Evolutionary conservation across 352 stramenopile genomes (phyloP).

Genomic region (Thraustochytrium sp.): DNA sequence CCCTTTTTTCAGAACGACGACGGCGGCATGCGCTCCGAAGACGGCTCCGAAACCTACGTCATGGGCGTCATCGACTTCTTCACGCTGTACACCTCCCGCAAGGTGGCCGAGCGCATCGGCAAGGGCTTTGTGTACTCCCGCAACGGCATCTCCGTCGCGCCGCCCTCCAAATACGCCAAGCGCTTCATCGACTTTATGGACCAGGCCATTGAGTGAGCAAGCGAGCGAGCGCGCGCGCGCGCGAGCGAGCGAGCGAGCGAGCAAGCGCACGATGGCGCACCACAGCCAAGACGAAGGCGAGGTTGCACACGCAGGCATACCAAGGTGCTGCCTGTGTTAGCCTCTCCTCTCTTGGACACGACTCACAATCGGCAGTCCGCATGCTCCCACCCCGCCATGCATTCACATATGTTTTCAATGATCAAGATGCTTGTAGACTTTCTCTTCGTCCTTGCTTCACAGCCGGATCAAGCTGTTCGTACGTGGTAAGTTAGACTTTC

Average conservation of each 20-base stretch:
- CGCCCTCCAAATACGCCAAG: slow-evolving; percentile 68
- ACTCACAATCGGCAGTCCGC: neutral
- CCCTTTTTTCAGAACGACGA: slow-evolving; percentile 49
- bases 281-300: too few relatives aligned
- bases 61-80: slow-evolving; percentile 87
- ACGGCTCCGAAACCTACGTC: slow-evolving; percentile 65
- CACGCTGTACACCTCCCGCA: slow-evolving; percentile 81
- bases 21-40: slow-evolving; percentile 27
- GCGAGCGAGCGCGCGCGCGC: neutral
- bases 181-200: slow-evolving; percentile 77
- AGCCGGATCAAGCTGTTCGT: too few relatives aligned
- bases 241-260: neutral
- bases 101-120: slow-evolving; percentile 78
- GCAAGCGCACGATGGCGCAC: too few relatives aligned
- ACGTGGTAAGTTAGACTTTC: too few relatives aligned
- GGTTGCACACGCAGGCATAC: too few relatives aligned
- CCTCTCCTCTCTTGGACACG: neutral
- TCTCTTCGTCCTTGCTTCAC: neutral
- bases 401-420: too few relatives aligned
- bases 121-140: slow-evolving; percentile 73
- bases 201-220: slow-evolving; percentile 1
- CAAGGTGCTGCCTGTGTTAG: too few relatives aligned
- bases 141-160: slow-evolving; percentile 52
- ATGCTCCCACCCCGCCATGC: too few relatives aligned
- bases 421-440: neutral